Evolutionary conservation across 345 rosid species (phyloP).

Genomic region (Acer yangbiense): DNA sequence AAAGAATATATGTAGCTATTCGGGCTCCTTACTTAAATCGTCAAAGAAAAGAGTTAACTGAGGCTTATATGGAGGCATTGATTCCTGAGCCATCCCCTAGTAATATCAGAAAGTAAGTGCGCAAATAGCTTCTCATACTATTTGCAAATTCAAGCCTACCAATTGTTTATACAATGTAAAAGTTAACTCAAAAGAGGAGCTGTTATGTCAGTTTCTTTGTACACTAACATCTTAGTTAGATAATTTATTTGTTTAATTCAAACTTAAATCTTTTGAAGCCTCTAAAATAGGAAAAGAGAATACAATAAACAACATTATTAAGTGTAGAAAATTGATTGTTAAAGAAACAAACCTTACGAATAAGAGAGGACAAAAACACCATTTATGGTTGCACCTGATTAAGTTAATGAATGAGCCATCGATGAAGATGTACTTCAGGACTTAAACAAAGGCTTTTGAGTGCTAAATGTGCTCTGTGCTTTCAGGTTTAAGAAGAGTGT

Average conservation of each 20-base stretch:
- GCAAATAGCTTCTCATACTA: background rate
- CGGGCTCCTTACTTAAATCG: constrained; percentile 67
- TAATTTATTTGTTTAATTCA: background rate
- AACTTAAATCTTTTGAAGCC: no score
- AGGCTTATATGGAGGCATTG: constrained; percentile 96
- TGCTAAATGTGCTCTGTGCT: background rate
- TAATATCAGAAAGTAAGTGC: constrained; percentile 68
- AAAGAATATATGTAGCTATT: constrained; percentile 57
- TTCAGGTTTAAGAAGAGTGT: constrained; percentile 81
- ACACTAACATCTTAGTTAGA: background rate
- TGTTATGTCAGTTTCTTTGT: background rate
- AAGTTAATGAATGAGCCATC: background rate
- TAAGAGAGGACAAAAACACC: background rate
- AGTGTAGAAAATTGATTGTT: background rate
- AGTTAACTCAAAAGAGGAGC: background rate
- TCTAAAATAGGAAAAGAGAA: background rate
- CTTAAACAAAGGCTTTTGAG: background rate
- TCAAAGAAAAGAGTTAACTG: constrained; percentile 67
- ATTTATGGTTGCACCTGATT: background rate
- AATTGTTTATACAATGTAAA: background rate
- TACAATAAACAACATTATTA: background rate
- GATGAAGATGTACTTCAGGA: background rate
- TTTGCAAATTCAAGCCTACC: constrained; percentile 7
- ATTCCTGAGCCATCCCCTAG: constrained; percentile 87
- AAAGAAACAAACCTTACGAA: background rate